phyloP scores from a whole-genome alignment of 1,284 basidiomycete genomes.

The Sporisorium sorghi region DNA sequence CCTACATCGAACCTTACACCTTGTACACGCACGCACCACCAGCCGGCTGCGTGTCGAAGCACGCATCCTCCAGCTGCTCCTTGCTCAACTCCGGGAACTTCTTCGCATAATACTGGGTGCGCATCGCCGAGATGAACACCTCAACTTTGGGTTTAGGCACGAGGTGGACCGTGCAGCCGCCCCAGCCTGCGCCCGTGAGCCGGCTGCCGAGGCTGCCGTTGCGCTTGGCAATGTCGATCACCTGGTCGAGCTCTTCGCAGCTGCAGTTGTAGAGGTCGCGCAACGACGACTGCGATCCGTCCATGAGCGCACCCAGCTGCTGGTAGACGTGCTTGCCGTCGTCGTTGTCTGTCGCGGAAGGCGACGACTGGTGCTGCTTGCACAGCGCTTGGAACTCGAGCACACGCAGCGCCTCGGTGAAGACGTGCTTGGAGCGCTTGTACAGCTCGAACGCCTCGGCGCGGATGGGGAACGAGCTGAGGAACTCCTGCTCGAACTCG shows the following conservation, averaged over 20 bases:
- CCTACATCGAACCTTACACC: constrained; percentile 19
- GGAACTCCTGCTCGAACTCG: constrained; percentile 61
- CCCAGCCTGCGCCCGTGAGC: constrained; percentile 67
- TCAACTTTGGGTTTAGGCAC: constrained; percentile 59
- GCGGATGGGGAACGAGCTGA: constrained; percentile 61
- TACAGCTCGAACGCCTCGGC: constrained; percentile 59
- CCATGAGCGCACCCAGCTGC: constrained; percentile 61
- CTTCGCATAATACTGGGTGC: constrained; percentile 51
- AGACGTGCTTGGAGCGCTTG: constrained; percentile 62
- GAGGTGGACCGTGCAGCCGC: constrained; percentile 65
- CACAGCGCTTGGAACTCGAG: constrained; percentile 57
- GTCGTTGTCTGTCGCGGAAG: constrained; percentile 10
- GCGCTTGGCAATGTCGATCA: constrained; percentile 58
- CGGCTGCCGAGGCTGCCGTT: constrained; percentile 63
- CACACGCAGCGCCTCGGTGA: constrained; percentile 62
- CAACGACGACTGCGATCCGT: constrained; percentile 60
- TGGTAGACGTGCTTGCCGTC: constrained; percentile 39
- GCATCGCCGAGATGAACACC: constrained; percentile 52
- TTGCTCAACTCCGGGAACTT: constrained; percentile 50
- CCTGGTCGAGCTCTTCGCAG: constrained; percentile 61
- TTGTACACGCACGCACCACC: constrained; percentile 64
- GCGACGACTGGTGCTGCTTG: constrained; percentile 10
- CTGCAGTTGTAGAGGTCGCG: constrained; percentile 60
- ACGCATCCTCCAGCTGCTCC: constrained; percentile 51
- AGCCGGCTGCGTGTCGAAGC: constrained; percentile 65